These are phyloP conservation scores for Thraustotheca clavata DNA, from an alignment of 352 stramenopile genomes.

Conservation along the genomic window DNA sequence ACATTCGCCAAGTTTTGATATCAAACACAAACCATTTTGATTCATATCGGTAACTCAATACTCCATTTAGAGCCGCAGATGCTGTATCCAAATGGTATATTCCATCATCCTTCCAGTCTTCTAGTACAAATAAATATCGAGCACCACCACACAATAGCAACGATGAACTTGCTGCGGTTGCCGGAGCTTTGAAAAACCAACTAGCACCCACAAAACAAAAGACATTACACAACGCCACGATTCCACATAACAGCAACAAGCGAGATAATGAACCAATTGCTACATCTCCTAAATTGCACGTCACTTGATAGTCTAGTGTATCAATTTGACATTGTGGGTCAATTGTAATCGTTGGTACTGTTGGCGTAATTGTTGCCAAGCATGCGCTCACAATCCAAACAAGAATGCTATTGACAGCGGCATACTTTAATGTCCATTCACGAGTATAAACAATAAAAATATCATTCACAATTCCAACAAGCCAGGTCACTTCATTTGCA, in stretches of 20 bases:
- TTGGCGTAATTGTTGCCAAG: background rate
- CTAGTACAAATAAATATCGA: background rate
- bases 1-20: no score
- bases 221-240: background rate
- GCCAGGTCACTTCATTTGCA: constrained; percentile 14
- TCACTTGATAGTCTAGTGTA: constrained; percentile 10
- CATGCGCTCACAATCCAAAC: background rate
- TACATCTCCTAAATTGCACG: background rate
- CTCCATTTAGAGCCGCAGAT: no score
- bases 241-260: background rate
- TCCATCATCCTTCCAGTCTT: no score
- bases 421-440: constrained; percentile 1
- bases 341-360: background rate
- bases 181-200: background rate
- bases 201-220: background rate
- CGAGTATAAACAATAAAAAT: constrained; percentile 4
- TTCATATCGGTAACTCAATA: no score
- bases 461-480: background rate
- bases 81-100: no score
- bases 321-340: background rate
- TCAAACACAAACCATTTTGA: no score
- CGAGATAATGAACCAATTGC: background rate
- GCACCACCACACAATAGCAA: background rate
- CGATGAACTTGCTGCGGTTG: background rate
- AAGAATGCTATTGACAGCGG: background rate